Percentiles rank a stretch among this genome's conserved stretches.
Conservation (phyloP, 352 stramenopile species). For the Phytophthora tentaculata region DNA sequence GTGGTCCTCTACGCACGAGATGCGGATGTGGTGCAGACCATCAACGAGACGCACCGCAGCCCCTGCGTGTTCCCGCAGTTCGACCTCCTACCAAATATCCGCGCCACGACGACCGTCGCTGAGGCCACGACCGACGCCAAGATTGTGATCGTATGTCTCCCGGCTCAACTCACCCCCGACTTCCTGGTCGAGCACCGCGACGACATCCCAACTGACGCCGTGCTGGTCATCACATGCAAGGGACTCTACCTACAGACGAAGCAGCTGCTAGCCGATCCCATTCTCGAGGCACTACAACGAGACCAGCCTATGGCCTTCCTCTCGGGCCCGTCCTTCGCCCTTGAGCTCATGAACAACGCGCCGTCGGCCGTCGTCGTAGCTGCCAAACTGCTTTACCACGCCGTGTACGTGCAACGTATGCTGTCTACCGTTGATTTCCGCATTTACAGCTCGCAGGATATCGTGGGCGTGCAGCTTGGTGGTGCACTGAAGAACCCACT, state of each 20-base stretch:
- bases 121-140: constrained; percentile 89
- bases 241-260: constrained; percentile 96
- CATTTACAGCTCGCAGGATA: constrained; percentile 94
- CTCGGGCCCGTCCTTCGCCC: constrained; percentile 95
- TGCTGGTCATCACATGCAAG: constrained; percentile 96
- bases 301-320: constrained; percentile 96
- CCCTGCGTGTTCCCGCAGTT: constrained; percentile 92
- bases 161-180: constrained; percentile 93
- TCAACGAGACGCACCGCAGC: constrained; percentile 93
- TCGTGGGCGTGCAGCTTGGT: constrained; percentile 96
- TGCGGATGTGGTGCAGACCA: constrained; percentile 72
- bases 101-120: constrained; percentile 89
- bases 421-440: constrained; percentile 93
- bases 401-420: constrained; percentile 81
- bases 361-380: constrained; percentile 96
- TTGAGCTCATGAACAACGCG: constrained; percentile 95
- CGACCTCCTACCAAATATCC: constrained; percentile 78
- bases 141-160: constrained; percentile 96
- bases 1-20: constrained; percentile 93
- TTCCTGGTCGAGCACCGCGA: constrained; percentile 91
- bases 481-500: constrained; percentile 98
- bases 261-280: constrained; percentile 95
- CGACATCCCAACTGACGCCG: constrained; percentile 88
- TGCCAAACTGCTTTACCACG: constrained; percentile 92
- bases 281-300: constrained; percentile 90